Evolutionary conservation across 2,329 filamentous ascomycete genomes (phyloP).

Genomic region (Coccinonectria pachysandricola): DNA sequence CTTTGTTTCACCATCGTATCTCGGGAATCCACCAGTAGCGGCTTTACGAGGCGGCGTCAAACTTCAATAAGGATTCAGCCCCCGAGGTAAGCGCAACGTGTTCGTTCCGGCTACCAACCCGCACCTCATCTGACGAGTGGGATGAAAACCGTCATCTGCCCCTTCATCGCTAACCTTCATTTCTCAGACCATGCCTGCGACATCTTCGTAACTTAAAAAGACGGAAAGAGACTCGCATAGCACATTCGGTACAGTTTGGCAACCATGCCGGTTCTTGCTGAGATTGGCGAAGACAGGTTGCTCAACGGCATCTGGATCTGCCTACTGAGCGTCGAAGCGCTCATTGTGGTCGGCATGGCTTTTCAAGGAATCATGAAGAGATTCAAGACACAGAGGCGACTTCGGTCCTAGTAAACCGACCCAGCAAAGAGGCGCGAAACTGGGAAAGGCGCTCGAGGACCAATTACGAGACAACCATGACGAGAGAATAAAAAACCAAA

Average conservation of each 20-base stretch:
- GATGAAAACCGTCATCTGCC: no score
- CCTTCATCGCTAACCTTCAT: constrained; percentile 4
- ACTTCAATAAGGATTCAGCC: constrained; percentile 3
- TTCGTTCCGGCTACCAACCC: constrained; percentile 2
- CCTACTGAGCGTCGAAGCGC: constrained; percentile 33
- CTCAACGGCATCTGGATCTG: constrained; percentile 38
- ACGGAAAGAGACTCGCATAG: no score
- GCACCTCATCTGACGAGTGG: no score
- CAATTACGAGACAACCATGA: no score
- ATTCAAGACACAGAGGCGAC: constrained; percentile 10
- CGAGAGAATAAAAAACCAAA: no score
- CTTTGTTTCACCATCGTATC: no score
- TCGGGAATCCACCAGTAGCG: no score
- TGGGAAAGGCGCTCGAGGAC: no score
- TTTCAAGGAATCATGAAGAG: constrained; percentile 21
- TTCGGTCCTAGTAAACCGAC: constrained; percentile 4
- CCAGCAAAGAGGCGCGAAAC: constrained; percentile 1
- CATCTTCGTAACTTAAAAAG: constrained; percentile 13
- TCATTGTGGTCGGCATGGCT: constrained; percentile 33
- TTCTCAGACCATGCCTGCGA: constrained; percentile 13
- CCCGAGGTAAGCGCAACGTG: constrained; percentile 4
- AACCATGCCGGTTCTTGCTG: no score
- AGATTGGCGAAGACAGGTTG: constrained; percentile 25
- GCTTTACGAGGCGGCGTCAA: no score
- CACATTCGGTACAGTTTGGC: no score